Conservation (phyloP, 495 filamentous ascomycete species). For the Trichoderma asperelloides region DNA sequence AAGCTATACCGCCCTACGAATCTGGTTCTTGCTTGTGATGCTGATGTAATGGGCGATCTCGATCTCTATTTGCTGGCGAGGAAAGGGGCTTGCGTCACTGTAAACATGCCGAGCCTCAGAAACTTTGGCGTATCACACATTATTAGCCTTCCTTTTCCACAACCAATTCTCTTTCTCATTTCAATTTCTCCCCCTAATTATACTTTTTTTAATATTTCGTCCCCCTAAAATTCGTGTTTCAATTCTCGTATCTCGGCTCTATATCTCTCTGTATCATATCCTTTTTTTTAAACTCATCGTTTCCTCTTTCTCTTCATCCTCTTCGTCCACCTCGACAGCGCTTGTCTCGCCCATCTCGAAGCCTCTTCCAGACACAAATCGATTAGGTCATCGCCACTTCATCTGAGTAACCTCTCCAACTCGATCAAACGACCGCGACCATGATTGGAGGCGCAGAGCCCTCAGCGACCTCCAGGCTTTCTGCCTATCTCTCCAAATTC, state of each 20-base stretch:
- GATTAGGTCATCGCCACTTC: neutral
- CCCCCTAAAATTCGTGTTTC: neutral
- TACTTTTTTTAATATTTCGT: neutral
- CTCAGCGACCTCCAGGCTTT: constrained; percentile 15
- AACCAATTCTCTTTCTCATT: neutral
- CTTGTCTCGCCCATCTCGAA: neutral
- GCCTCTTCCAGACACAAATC: neutral
- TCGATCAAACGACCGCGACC: neutral
- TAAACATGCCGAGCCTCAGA: neutral
- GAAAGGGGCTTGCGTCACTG: constrained; percentile 7
- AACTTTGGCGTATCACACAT: neutral
- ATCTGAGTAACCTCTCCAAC: neutral
- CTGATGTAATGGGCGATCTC: constrained; percentile 1
- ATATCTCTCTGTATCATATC: neutral
- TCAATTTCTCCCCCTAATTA: neutral
- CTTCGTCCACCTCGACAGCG: neutral
- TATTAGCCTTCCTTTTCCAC: neutral
- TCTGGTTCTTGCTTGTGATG: neutral
- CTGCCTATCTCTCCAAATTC: constrained; percentile 29
- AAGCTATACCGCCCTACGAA: neutral
- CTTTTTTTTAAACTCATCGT: neutral
- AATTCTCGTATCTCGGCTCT: neutral
- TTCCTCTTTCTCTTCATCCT: neutral
- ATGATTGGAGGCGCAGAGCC: neutral
- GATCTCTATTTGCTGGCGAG: neutral